Evolutionary conservation across 495 filamentous ascomycete species (phyloP).

Genomic region (Zalerion maritima): DNA sequence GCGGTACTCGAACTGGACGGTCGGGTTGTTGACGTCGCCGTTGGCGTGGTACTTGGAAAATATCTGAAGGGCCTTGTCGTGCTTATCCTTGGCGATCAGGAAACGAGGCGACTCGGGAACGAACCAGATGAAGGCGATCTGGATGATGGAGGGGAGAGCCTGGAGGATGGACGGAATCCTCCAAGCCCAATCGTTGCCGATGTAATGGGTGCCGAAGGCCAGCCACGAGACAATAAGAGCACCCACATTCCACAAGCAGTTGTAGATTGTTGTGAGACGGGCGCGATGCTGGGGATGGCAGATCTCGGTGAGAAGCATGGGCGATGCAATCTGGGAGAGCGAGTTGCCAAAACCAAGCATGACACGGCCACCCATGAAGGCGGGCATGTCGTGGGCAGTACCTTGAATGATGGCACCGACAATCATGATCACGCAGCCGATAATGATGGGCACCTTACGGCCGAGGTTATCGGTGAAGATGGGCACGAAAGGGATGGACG

Average conservation of each 20-base stretch:
- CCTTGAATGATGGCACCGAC: conserved; percentile 44
- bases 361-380: conserved; percentile 28
- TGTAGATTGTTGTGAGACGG: conserved; percentile 50
- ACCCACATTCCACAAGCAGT: conserved; percentile 48
- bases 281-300: conserved; percentile 53
- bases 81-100: conserved; percentile 49
- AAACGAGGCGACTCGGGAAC: conserved; percentile 49
- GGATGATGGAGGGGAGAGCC: conserved; percentile 32
- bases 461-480: conserved; percentile 46
- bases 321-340: conserved; percentile 45
- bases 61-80: conserved; percentile 44
- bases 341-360: conserved; percentile 46
- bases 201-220: conserved; percentile 35
- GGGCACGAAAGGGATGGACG: conserved; percentile 51
- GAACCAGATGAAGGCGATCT: conserved; percentile 40
- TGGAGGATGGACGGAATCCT: conserved; percentile 38
- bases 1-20: conserved; percentile 44
- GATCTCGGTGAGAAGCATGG: conserved; percentile 50
- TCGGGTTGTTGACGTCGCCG: conserved; percentile 37
- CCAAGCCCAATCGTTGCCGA: conserved; percentile 35
- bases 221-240: conserved; percentile 38
- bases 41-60: conserved; percentile 44
- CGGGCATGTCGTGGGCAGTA: conserved; percentile 26
- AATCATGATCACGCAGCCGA: conserved; percentile 51
- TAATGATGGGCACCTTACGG: conserved; percentile 43